Conservation (phyloP, 345 rosid species). For the Viola odorata region DNA sequence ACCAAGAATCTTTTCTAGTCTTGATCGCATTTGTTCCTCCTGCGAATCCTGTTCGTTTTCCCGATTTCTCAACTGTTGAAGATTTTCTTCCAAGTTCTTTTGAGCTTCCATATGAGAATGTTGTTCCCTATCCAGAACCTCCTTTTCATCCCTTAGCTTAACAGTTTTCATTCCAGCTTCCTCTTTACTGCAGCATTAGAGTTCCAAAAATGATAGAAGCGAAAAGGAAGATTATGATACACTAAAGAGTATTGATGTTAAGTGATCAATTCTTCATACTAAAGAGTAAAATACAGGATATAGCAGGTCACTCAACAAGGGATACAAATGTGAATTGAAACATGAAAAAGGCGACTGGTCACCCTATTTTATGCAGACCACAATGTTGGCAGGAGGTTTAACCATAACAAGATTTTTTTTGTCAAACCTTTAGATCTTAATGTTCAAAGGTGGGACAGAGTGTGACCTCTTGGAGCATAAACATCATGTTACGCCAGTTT, state of each 20-base stretch:
- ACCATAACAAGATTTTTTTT: too few relatives aligned
- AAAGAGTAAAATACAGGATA: too few relatives aligned
- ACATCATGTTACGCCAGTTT: too few relatives aligned
- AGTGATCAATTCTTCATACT: too few relatives aligned
- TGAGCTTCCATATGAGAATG: slow-evolving; percentile 83
- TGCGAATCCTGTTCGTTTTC: slow-evolving; percentile 68
- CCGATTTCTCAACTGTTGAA: slow-evolving; percentile 76
- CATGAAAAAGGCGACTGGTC: too few relatives aligned
- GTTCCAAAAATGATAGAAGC: slow-evolving; percentile 2
- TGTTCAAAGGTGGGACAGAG: too few relatives aligned
- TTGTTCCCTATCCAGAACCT: slow-evolving; percentile 89
- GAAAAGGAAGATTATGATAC: not conserved
- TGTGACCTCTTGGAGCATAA: too few relatives aligned
- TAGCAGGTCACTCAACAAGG: too few relatives aligned
- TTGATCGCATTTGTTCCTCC: slow-evolving; percentile 64
- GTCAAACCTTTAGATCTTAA: too few relatives aligned
- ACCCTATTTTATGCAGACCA: too few relatives aligned
- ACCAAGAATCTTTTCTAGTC: slow-evolving; percentile 56
- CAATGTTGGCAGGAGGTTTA: too few relatives aligned
- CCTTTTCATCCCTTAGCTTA: slow-evolving; percentile 87
- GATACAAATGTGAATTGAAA: too few relatives aligned
- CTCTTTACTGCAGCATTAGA: slow-evolving; percentile 63
- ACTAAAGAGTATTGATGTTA: not conserved
- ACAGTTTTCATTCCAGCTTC: slow-evolving; percentile 91
- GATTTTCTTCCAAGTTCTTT: slow-evolving; percentile 91